Evolutionary conservation across 768 basidiomycete species (phyloP), one percentile per base, ranked within the genome.

Genomic region (Auricularia sp.): DNA sequence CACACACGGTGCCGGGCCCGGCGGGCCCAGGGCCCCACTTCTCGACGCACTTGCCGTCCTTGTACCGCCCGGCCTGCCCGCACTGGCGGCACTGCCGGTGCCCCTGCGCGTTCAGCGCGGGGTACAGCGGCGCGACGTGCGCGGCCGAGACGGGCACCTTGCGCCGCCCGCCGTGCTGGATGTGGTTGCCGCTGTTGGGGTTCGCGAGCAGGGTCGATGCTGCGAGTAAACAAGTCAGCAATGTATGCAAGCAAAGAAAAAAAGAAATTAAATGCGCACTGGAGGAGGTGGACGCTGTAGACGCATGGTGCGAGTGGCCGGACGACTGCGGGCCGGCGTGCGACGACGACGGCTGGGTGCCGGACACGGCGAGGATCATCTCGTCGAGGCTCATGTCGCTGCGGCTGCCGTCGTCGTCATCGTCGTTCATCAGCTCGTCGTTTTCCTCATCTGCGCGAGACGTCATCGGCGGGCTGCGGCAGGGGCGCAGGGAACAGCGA

Each of bases 21-120:
- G 86, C 82, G 59, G 90, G 90, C 3, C 90, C 90, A 29, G 90
- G 89, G 1, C 90, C 90, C 90, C 90, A 92, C 74, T 92, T 92
- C 71, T 92, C 90, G 62, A 92, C 89, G 71, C 90, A 92, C 69
- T 90, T 90, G 8, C 86, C 88, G 24, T 92, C 90, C 76, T 90
- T 90, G 76, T 91, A 92, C 1, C 89, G 77, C 0, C 90, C 90
- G 0, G 84, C 78, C 54, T 86, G 75, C 0, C 88, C 88, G 69
- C 90, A 92, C 70, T 89, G 87, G 5, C 89, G 78, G 72, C 90
- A 91, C 61, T 88, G 89, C 29, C 89, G 78, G 71, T 90, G 89
- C 0, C 90, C 90, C 62, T 81, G 77, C 1, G 80, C 77, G 70
- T 89, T 89, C 0, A 71, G 71, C 34, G 76, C 68, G 13, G 71